Base-by-base conservation (phyloP, 148 eudicot species). In the Nepenthes mirabilis region DNA sequence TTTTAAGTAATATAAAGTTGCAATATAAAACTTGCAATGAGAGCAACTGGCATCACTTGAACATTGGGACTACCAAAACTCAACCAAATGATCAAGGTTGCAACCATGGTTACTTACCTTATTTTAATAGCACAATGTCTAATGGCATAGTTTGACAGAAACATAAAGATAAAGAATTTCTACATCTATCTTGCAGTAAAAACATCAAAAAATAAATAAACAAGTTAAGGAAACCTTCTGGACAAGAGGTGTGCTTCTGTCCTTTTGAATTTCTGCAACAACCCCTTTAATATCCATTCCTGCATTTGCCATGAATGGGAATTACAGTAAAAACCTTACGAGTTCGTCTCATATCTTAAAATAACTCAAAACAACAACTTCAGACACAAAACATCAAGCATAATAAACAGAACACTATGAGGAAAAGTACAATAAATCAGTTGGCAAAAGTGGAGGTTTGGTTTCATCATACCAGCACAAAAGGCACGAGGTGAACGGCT, bases 241-340 rank as follows among this genome's bases (percentile, higher is more conserved):
- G 63, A 88, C 96, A 80, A 91, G 96, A 82, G 96, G 85, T 56
- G 98, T 83, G 78, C 58, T 78, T 78, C 80, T 86, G 77, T 90
- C 90, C 79, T 86, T 83, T 56, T 68, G 84, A 71, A 90, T 77
- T 72, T 86, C 97, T 56, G 97, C 90, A 73, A 72, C 94, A 75
- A 90, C 94, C 52, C 97, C 91, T 79, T 88, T 91, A 68, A 91
- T 83, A 86, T 91, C 98, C 96, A 91, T 91, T 59, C 98, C 98
- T 91, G 94, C 94, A 85, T 78, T 71, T 64, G 77, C 72, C 65
- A 68, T 66, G 23, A 23, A 23, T 23, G 0, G 0, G 23, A 23
- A 23, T 23, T 23, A 23, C 23, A 23, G 23, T 59, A 40, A 3
- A 74, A 73, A 37, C 55, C 66, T 62, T 65, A 62, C 72, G 62